Conservation (phyloP, 2,329 filamentous ascomycete species). For the Ophiosphaerella narmari region DNA sequence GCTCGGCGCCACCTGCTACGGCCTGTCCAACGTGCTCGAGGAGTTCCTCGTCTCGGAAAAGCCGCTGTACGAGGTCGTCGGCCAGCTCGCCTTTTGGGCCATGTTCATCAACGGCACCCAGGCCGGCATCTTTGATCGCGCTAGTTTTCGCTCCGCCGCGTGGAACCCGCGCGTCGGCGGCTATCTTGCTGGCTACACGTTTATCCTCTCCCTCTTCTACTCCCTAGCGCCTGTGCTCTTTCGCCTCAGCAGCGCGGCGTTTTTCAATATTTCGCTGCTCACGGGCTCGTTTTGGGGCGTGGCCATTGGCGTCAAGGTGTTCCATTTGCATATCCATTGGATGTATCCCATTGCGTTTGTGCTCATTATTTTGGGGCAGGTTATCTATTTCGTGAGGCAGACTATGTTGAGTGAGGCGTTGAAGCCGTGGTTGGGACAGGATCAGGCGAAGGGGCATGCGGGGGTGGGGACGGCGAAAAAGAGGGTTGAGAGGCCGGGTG, state of each 20-base stretch:
- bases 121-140: constrained; percentile 87
- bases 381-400: constrained; percentile 86
- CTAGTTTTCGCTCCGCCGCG: constrained; percentile 60
- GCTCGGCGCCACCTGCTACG: constrained; percentile 87
- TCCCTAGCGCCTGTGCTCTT: constrained; percentile 83
- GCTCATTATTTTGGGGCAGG: constrained; percentile 82
- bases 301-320: constrained; percentile 86
- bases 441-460: constrained; percentile 67
- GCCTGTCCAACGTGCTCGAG: constrained; percentile 86
- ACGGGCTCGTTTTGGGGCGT: constrained; percentile 98
- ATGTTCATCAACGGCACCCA: constrained; percentile 90
- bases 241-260: constrained; percentile 86
- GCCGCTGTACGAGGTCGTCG: constrained; percentile 90
- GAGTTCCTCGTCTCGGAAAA: constrained; percentile 89
- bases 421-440: constrained; percentile 92
- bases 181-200: constrained; percentile 87
- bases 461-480: constrained; percentile 38
- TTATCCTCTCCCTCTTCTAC: constrained; percentile 85
- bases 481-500: constrained; percentile 35
- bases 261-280: constrained; percentile 93
- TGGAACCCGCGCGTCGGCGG: constrained; percentile 65
- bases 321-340: constrained; percentile 79
- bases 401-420: constrained; percentile 81
- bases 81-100: constrained; percentile 86
- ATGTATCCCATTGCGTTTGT: constrained; percentile 97